Evolutionary conservation across 2,329 filamentous ascomycete species (phyloP).

Genomic region (Colletotrichum neosansevieriae): DNA sequence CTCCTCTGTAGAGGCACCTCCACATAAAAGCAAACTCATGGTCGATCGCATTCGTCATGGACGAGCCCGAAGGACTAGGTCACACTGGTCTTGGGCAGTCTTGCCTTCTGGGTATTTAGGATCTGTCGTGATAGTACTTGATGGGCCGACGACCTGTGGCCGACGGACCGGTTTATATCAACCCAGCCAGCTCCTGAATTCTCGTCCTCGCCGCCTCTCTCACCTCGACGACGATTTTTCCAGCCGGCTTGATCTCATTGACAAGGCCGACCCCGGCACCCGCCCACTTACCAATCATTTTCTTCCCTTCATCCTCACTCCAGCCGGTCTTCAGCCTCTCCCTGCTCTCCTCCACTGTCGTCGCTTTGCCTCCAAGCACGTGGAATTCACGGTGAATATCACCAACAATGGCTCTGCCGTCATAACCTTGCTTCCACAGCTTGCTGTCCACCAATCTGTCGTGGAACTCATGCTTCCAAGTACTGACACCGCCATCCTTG

Average conservation of each 20-base stretch:
- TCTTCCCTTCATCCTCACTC: slow-evolving; percentile 48
- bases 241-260: slow-evolving; percentile 54
- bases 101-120: neutral
- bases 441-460: slow-evolving; percentile 53
- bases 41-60: too few species aligned
- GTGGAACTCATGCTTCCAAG: slow-evolving; percentile 61
- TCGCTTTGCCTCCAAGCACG: slow-evolving; percentile 33
- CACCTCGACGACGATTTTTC: slow-evolving; percentile 57
- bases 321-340: slow-evolving; percentile 53
- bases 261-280: slow-evolving; percentile 61
- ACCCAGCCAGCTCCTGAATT: slow-evolving; percentile 47
- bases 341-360: slow-evolving; percentile 53
- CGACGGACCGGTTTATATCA: slow-evolving; percentile 27
- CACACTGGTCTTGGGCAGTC: too few species aligned
- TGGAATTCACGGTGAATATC: slow-evolving; percentile 55
- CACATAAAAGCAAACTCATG: too few species aligned
- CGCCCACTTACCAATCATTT: slow-evolving; percentile 53
- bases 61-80: too few species aligned
- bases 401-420: slow-evolving; percentile 57
- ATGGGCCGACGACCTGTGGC: too few species aligned
- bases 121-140: neutral
- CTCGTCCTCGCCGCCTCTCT: slow-evolving; percentile 52
- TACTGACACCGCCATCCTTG: slow-evolving; percentile 58
- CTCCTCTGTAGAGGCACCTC: too few species aligned
- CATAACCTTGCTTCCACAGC: slow-evolving; percentile 58